A percentile compares a stretch with the other conserved stretches of the same genome.
phyloP scores from a whole-genome alignment of 2,329 filamentous ascomycete genomes.

The Xylariaceae sp. region DNA sequence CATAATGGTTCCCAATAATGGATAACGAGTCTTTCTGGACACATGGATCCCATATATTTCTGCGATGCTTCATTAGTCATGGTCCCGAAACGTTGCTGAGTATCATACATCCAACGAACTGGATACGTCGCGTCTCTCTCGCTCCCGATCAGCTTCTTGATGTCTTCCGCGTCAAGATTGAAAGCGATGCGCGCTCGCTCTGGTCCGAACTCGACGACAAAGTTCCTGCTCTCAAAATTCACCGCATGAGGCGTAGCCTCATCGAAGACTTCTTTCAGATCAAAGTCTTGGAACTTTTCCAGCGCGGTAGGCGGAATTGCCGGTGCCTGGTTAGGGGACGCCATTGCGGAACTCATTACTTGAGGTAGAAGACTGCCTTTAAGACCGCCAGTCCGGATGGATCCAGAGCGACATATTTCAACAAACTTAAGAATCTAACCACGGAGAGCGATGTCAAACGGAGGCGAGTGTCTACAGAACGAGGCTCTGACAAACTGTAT shows the following conservation, averaged over 20 bases:
- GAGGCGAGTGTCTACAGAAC: too few relatives aligned
- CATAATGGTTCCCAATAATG: slow-evolving; percentile 59
- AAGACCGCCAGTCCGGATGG: too few relatives aligned
- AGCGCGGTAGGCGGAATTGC: neutral
- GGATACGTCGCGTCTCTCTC: slow-evolving; percentile 36
- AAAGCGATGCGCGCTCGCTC: slow-evolving; percentile 54
- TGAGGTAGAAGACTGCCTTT: too few relatives aligned
- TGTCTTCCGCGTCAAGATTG: slow-evolving; percentile 45
- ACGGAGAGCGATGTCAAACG: too few relatives aligned
- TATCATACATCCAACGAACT: slow-evolving; percentile 68
- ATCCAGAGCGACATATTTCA: too few relatives aligned
- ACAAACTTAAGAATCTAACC: too few relatives aligned
- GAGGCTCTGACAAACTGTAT: too few relatives aligned
- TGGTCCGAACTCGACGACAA: slow-evolving; percentile 64
- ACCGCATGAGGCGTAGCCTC: slow-evolving; percentile 41
- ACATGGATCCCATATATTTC: slow-evolving; percentile 69
- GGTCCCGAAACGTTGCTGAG: neutral
- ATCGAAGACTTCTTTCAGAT: slow-evolving; percentile 46
- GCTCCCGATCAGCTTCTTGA: slow-evolving; percentile 38
- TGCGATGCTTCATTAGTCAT: slow-evolving; percentile 28
- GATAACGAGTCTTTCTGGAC: slow-evolving; percentile 54
- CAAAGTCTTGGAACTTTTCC: slow-evolving; percentile 50
- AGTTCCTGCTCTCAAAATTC: slow-evolving; percentile 49
- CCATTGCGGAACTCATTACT: neutral
- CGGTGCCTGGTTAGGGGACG: neutral